Evolutionary conservation across 345 rosid genomes (phyloP).

Genomic region (Bretschneidera sinensis): DNA sequence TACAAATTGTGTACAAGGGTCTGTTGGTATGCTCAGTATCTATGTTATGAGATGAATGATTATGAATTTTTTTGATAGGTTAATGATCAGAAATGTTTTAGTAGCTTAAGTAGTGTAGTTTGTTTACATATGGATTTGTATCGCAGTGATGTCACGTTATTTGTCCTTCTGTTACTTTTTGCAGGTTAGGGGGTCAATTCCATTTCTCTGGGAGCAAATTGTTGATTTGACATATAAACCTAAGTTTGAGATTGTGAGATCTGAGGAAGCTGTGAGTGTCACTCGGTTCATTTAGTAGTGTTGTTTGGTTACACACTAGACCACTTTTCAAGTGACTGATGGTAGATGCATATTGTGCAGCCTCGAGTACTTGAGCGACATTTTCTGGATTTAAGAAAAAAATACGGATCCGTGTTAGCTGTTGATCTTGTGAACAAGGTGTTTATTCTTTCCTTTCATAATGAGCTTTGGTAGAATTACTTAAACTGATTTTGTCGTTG

Average conservation of each 20-base stretch:
- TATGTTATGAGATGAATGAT: background rate
- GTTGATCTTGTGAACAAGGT: slow-evolving; percentile 94
- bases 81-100: background rate
- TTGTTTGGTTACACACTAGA: slow-evolving; percentile 9
- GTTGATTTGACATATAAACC: slow-evolving; percentile 98
- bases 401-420: slow-evolving; percentile 74
- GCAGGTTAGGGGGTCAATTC: slow-evolving; percentile 94
- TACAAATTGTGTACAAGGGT: background rate
- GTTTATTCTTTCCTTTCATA: slow-evolving; percentile 15
- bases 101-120: slow-evolving; percentile 1
- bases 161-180: slow-evolving; percentile 17
- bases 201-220: slow-evolving; percentile 91
- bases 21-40: slow-evolving; percentile 4
- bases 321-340: slow-evolving; percentile 11
- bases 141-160: slow-evolving; percentile 4
- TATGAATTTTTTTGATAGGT: background rate
- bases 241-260: slow-evolving; percentile 80
- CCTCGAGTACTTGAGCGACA: slow-evolving; percentile 76
- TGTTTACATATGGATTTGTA: background rate
- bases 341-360: slow-evolving; percentile 36
- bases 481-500: background rate
- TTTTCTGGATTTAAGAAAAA: slow-evolving; percentile 89
- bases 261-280: slow-evolving; percentile 87
- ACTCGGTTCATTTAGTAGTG: slow-evolving; percentile 8
- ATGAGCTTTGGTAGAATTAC: slow-evolving; percentile 6